These are phyloP conservation scores for Naematelia encephala DNA, from an alignment of 768 basidiomycete species.

Conservation along the genomic window DNA sequence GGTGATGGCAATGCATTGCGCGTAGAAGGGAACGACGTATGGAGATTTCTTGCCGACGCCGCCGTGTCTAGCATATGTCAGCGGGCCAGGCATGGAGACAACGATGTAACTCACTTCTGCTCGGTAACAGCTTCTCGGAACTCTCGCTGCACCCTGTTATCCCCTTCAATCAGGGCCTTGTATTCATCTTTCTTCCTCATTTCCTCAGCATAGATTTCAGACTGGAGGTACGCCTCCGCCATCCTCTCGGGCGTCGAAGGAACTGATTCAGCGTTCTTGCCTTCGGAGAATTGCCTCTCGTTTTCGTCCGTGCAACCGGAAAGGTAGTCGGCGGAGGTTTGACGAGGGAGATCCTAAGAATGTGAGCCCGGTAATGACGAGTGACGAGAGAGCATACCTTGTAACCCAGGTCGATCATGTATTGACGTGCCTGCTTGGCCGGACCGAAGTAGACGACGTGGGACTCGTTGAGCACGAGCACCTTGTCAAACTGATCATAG, in stretches of 20 bases:
- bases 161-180: constrained; percentile 63
- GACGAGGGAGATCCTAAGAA: constrained; percentile 62
- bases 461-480: constrained; percentile 72
- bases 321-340: constrained; percentile 81
- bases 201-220: constrained; percentile 55
- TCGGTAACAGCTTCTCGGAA: constrained; percentile 75
- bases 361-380: background rate
- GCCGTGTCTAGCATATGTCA: constrained; percentile 54
- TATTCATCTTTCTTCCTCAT: constrained; percentile 58
- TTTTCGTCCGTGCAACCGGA: constrained; percentile 56
- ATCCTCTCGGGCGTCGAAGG: constrained; percentile 68
- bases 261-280: constrained; percentile 59
- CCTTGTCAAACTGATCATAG: constrained; percentile 69
- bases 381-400: constrained; percentile 46
- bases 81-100: background rate
- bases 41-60: constrained; percentile 70
- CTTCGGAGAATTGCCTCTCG: constrained; percentile 68
- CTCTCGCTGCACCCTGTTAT: constrained; percentile 57
- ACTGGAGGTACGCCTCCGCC: constrained; percentile 62
- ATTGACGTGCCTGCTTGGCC: constrained; percentile 62
- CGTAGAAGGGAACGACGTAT: constrained; percentile 73
- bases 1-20: constrained; percentile 69
- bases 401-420: constrained; percentile 73
- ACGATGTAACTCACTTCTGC: constrained; percentile 56
- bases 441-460: constrained; percentile 72